Evolutionary conservation across 805 yeast species (phyloP), one percentile per base, ranked within the genome.

Genomic region (Schwanniomyces occidentalis): DNA sequence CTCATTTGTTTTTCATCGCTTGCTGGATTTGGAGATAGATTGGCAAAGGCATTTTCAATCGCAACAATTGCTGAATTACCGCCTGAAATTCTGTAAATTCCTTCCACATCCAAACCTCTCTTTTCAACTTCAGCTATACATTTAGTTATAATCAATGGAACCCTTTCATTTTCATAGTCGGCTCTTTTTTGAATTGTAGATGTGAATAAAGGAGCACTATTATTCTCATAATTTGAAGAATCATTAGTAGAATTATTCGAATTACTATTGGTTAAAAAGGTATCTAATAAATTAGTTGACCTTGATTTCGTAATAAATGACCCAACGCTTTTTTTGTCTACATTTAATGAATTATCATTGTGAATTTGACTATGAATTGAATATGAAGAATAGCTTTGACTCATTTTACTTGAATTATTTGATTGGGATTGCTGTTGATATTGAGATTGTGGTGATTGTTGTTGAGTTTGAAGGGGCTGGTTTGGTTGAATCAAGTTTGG

Each of bases 41-140:
- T 59, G 3, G 61, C 55, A 48, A 68, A 68, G 1, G 72, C 67
- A 33, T 55, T 58, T 40, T 66, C 73, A 30, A 68, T 63, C n/a
- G 67, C 57, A 16, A 74, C 77, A 35, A 82, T 73, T 31, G 84
- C 82, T 6, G 87, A 73, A 42, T 80, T 74, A 4, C 87, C 85
- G 1, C 96, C 99, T 29, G 95, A 83, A 46, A 90, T 82, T 46
- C 99, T 71, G 63, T 93, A 93, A 22, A 93, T 74, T 6, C 99
- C 99, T 59, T 90, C 98, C 42, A 71, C 64, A 24, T 73, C 78
- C 46, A 90, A 59, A 4, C 95, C 96, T 38, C 87, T 69, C 5
- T 54, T 53, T 61, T 91, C 96, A 34, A 93, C 88, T 48, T 83
- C 93, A 16, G 69, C 65, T 5, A 89, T 61, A 61, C 96, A 87